phyloP scores from a whole-genome alignment of 345 rosid species.

The Brassica rapa region DNA sequence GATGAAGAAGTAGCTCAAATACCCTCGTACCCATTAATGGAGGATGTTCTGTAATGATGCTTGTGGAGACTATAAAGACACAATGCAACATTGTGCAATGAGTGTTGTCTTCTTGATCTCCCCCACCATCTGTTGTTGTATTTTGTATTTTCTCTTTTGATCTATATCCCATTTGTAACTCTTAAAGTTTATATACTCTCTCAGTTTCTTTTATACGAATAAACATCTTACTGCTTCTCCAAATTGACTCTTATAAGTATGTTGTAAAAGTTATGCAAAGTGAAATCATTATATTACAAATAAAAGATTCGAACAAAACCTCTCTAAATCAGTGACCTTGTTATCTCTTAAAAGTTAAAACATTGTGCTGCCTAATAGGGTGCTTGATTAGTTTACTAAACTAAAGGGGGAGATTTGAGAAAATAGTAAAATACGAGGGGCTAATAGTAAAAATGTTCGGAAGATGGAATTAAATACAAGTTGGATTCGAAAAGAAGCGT shows the following conservation, averaged over 20 bases:
- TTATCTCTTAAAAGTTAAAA: not conserved
- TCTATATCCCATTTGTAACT: conserved; percentile 14
- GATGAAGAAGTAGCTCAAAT: conserved; percentile 42
- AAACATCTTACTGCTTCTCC: not conserved
- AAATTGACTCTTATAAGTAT: no score
- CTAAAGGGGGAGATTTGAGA: not conserved
- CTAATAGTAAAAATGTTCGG: not conserved
- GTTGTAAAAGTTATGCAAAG: not conserved
- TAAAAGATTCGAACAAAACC: not conserved
- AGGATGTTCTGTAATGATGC: conserved; percentile 36
- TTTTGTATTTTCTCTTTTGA: conserved; percentile 17
- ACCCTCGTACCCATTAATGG: conserved; percentile 49
- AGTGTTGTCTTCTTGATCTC: conserved; percentile 10
- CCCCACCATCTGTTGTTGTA: not conserved
- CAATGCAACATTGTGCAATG: not conserved
- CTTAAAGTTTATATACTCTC: not conserved
- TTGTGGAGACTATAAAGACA: conserved; percentile 12
- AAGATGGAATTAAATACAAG: not conserved
- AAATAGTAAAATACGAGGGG: not conserved
- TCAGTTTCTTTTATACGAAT: conserved; percentile 7
- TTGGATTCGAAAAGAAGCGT: conserved; percentile 2
- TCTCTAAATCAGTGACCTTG: not conserved
- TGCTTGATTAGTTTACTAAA: not conserved
- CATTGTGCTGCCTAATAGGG: not conserved
- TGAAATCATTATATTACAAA: not conserved